Conservation (phyloP, 2,329 filamentous ascomycete genomes). For the Aspergillus japonicus region DNA sequence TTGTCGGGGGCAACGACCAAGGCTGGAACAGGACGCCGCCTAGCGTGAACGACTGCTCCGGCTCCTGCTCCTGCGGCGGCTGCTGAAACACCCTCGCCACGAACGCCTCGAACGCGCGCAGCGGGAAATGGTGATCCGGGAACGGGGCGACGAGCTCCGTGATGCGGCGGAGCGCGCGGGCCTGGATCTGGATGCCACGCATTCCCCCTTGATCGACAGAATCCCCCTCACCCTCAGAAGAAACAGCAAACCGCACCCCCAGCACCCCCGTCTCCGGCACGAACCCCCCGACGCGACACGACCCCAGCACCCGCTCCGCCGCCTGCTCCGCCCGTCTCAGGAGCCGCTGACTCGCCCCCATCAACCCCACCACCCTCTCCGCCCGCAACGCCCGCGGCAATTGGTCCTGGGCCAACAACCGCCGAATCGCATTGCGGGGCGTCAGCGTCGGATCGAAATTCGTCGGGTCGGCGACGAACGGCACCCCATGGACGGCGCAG, state of each 20-base stretch:
- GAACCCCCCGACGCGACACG: neutral
- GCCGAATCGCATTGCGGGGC: conserved; percentile 73
- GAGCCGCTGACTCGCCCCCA: conserved; percentile 52
- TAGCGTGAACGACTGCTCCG: conserved; percentile 46
- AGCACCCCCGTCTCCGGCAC: conserved; percentile 35
- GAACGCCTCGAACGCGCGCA: conserved; percentile 45
- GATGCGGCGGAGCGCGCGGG: conserved; percentile 49
- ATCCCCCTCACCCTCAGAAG: neutral
- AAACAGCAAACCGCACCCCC: conserved; percentile 26
- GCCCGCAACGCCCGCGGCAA: conserved; percentile 71
- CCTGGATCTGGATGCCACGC: conserved; percentile 32
- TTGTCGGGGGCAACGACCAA: conserved; percentile 17
- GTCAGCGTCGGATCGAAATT: conserved; percentile 78
- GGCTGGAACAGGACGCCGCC: conserved; percentile 52
- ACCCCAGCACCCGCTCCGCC: conserved; percentile 41
- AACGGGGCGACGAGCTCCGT: conserved; percentile 51
- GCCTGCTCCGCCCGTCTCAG: conserved; percentile 50
- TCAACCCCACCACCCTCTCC: conserved; percentile 61
- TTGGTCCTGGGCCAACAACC: conserved; percentile 57
- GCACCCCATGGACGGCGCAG: conserved; percentile 66
- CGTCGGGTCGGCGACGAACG: conserved; percentile 82
- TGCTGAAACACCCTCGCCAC: conserved; percentile 44
- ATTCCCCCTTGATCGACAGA: conserved; percentile 5
- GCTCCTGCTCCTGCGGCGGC: neutral
- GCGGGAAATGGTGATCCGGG: conserved; percentile 39